Conservation (phyloP, 2,329 filamentous ascomycete genomes). For the Cladosporium sp. region DNA sequence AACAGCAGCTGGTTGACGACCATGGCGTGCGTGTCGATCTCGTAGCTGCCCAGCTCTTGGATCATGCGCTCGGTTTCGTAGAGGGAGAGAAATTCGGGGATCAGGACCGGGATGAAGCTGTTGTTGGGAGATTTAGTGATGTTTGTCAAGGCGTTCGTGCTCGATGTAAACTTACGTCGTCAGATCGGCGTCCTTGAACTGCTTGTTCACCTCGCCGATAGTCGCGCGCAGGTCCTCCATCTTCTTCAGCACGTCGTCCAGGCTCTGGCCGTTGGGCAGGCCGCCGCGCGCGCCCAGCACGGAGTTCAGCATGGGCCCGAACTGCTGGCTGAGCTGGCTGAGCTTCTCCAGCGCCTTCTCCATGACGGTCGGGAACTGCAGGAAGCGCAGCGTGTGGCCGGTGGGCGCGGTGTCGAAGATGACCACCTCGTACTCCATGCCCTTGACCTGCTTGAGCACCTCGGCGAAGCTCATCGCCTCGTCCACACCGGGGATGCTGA, state of each 20-base stretch:
- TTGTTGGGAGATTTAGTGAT: not conserved
- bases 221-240: constrained; percentile 90
- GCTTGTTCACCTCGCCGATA: constrained; percentile 90
- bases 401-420: constrained; percentile 98
- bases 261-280: constrained; percentile 85
- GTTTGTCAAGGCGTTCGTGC: not conserved
- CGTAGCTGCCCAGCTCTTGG: constrained; percentile 86
- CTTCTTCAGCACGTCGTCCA: constrained; percentile 88
- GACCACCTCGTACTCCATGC: constrained; percentile 96
- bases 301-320: constrained; percentile 91
- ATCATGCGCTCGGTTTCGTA: constrained; percentile 99
- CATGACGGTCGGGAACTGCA: constrained; percentile 95
- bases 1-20: constrained; percentile 98
- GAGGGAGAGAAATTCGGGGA: constrained; percentile 90
- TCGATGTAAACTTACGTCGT: constrained; percentile 52
- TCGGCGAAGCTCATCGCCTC: constrained; percentile 99
- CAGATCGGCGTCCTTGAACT: constrained; percentile 94
- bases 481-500: constrained; percentile 95
- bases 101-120: constrained; percentile 89
- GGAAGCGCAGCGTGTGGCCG: constrained; percentile 94
- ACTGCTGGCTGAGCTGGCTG: constrained; percentile 86
- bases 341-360: constrained; percentile 98
- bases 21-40: constrained; percentile 94
- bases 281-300: constrained; percentile 73
- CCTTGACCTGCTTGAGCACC: constrained; percentile 98